Evolutionary conservation across 1,284 basidiomycete genomes (phyloP).

Genomic region (Xerocomus tenax): DNA sequence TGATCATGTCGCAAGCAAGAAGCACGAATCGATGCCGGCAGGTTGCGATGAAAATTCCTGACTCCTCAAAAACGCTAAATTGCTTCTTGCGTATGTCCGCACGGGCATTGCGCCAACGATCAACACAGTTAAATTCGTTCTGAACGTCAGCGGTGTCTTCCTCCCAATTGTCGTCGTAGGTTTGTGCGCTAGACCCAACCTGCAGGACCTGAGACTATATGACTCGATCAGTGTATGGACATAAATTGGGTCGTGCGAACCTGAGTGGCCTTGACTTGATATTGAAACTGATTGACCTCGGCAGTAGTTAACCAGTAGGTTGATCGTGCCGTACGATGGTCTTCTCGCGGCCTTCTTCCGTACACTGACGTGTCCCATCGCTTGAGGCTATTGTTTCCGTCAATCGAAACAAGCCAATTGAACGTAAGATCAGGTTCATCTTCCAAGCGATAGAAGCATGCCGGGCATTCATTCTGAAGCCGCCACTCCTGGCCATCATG

Average conservation of each 20-base stretch:
- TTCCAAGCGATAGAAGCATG: background rate
- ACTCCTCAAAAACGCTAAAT: background rate
- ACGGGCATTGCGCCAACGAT: background rate
- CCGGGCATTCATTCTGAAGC: background rate
- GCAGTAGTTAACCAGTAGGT: background rate
- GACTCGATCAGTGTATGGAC: too few species aligned
- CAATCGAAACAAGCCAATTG: background rate
- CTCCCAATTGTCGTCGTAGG: too few species aligned
- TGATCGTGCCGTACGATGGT: background rate
- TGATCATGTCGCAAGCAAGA: constrained; percentile 10
- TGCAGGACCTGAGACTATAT: too few species aligned
- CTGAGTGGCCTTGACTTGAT: too few species aligned
- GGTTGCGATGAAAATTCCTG: background rate
- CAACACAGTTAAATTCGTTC: too few species aligned
- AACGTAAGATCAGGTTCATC: background rate
- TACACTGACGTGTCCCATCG: background rate
- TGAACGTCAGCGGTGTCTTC: too few species aligned
- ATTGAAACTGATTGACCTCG: background rate
- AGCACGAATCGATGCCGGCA: background rate
- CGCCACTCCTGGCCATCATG: background rate
- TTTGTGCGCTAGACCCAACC: too few species aligned
- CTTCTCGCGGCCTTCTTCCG: background rate
- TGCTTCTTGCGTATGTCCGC: background rate
- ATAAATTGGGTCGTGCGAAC: too few species aligned
- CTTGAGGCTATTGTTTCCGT: background rate